Percentiles rank a stretch among this genome's conserved stretches.
These are phyloP conservation scores for Steccherinum ochraceum DNA, from an alignment of 768 basidiomycete species.

Conservation along the genomic window DNA sequence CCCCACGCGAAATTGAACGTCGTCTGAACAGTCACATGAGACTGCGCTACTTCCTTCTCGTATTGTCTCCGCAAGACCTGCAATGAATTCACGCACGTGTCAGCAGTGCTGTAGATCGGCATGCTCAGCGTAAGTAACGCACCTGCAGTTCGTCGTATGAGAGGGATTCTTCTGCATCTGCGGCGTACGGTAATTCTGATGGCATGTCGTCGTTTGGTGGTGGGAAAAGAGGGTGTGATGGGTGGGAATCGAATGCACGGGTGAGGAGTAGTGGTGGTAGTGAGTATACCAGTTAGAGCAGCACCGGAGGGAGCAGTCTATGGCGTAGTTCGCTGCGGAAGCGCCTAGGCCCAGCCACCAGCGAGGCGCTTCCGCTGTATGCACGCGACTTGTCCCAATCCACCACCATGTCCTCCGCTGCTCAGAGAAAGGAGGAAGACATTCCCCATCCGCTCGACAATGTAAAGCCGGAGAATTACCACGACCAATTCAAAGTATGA, in stretches of 20 bases:
- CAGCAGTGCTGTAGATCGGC: not conserved
- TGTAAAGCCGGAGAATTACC: constrained; percentile 23
- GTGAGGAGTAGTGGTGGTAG: no score
- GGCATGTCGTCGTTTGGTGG: constrained; percentile 33
- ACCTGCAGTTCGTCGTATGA: constrained; percentile 90
- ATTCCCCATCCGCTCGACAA: constrained; percentile 21
- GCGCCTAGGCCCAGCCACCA: not conserved
- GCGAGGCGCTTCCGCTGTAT: not conserved
- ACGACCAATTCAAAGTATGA: constrained; percentile 24
- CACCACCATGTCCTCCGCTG: no score
- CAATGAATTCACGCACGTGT: not conserved
- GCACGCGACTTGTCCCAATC: no score
- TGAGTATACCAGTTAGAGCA: no score
- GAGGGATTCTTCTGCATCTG: constrained; percentile 86
- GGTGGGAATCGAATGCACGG: not conserved
- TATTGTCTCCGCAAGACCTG: constrained; percentile 88
- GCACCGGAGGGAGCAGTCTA: not conserved
- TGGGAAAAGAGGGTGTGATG: not conserved
- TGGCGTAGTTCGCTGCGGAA: not conserved
- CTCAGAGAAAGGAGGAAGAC: not conserved
- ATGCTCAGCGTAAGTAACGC: constrained; percentile 12
- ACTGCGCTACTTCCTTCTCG: constrained; percentile 77
- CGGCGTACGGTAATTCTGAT: constrained; percentile 91
- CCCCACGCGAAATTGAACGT: constrained; percentile 99
- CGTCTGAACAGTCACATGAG: constrained; percentile 88